Evolutionary conservation across 148 eudicot species (phyloP).

Genomic region (Simmondsia chinensis): DNA sequence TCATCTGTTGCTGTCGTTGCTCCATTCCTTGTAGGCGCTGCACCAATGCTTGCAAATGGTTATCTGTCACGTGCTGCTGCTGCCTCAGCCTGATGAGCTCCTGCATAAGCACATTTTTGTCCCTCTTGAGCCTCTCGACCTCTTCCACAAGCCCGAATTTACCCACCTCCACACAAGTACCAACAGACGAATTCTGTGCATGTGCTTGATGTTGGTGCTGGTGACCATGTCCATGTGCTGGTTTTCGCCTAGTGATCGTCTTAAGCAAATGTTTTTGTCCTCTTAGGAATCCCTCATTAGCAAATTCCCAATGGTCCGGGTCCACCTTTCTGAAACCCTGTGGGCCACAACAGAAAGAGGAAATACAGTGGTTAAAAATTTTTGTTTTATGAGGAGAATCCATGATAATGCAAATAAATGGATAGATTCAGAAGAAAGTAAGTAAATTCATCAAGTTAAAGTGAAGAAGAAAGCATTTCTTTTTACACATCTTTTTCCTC

Average conservation of each 20-base stretch:
- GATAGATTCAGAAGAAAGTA: background rate
- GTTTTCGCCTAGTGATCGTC: constrained; percentile 40
- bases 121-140: constrained; percentile 56
- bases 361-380: background rate
- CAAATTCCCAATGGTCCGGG: constrained; percentile 72
- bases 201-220: constrained; percentile 26
- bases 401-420: background rate
- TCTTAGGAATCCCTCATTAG: constrained; percentile 58
- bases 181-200: constrained; percentile 30
- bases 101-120: constrained; percentile 56
- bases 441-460: background rate
- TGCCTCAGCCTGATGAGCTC: constrained; percentile 56
- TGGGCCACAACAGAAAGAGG: background rate
- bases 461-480: background rate
- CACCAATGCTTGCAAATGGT: constrained; percentile 43
- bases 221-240: constrained; percentile 35
- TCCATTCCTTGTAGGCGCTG: constrained; percentile 67
- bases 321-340: constrained; percentile 67
- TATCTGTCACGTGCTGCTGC: constrained; percentile 54
- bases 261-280: constrained; percentile 47
- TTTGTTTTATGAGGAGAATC: background rate
- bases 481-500: background rate
- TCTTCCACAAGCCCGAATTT: constrained; percentile 59
- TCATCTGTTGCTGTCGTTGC: constrained; percentile 67
- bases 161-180: constrained; percentile 60